Conservation (phyloP, 805 yeast genomes). For the Wickerhamiella shivajii region DNA sequence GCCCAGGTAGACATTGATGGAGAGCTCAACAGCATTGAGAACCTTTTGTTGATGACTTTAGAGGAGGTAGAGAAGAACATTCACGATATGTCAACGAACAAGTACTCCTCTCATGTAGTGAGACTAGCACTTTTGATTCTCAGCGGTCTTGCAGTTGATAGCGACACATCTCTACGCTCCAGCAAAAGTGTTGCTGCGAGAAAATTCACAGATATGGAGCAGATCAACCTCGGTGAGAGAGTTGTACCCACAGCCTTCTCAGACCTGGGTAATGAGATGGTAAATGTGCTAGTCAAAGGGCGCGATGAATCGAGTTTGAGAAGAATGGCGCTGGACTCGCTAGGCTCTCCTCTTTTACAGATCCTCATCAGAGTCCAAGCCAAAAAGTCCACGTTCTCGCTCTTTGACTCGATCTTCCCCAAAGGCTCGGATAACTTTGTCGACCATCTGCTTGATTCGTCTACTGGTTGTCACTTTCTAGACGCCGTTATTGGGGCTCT, state of each 20-base stretch:
- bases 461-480: constrained; percentile 89
- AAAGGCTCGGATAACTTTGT: constrained; percentile 51
- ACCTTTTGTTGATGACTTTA: constrained; percentile 46
- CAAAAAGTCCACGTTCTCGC: constrained; percentile 1
- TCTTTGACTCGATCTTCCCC: constrained; percentile 46
- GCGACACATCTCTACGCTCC: constrained; percentile 59
- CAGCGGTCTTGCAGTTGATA: constrained; percentile 62
- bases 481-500: constrained; percentile 54
- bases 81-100: constrained; percentile 48
- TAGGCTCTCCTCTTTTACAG: constrained; percentile 70
- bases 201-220: constrained; percentile 38
- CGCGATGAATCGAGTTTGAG: constrained; percentile 39
- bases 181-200: constrained; percentile 75
- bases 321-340: constrained; percentile 58
- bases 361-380: constrained; percentile 11
- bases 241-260: constrained; percentile 55
- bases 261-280: constrained; percentile 27
- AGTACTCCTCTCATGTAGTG: constrained; percentile 79
- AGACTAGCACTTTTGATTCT: constrained; percentile 56
- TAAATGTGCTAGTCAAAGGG: constrained; percentile 19
- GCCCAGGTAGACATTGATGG: constrained; percentile 12
- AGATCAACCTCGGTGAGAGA: constrained; percentile 32
- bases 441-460: constrained; percentile 67
- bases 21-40: constrained; percentile 44
- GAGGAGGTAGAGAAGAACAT: constrained; percentile 51